Conservation (phyloP, 129 eudicot genomes). For the Dittrichia graveolens region DNA sequence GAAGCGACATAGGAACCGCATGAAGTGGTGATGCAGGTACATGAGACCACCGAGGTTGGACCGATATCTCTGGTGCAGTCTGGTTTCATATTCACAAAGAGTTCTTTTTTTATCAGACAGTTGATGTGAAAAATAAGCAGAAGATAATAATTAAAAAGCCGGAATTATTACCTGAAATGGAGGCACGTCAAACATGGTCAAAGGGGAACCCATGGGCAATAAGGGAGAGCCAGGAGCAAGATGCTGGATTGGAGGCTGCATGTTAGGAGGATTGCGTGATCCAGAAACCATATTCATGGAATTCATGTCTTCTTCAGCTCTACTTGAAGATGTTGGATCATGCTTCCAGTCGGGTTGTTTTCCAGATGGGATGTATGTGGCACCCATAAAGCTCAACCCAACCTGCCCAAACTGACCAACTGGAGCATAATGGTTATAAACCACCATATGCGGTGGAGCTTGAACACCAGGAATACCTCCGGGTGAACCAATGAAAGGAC, state of each 20-base stretch:
- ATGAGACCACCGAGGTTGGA: slow-evolving; percentile 71
- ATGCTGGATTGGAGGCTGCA: slow-evolving; percentile 63
- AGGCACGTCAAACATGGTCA: slow-evolving; percentile 85
- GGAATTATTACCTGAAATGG: slow-evolving; percentile 75
- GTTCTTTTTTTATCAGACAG: slow-evolving; percentile 6
- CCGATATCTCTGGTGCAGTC: slow-evolving; percentile 69
- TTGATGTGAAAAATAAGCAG: not conserved
- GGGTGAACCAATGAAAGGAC: slow-evolving; percentile 81
- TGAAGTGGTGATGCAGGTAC: slow-evolving; percentile 64
- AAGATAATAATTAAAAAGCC: not conserved
- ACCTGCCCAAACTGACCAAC: slow-evolving; percentile 97
- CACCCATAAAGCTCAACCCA: slow-evolving; percentile 96
- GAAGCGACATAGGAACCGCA: slow-evolving; percentile 50
- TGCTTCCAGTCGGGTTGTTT: slow-evolving; percentile 98
- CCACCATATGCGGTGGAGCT: slow-evolving; percentile 90
- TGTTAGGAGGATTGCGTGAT: slow-evolving; percentile 58
- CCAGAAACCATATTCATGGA: slow-evolving; percentile 57
- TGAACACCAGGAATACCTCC: slow-evolving; percentile 89
- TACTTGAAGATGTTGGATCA: slow-evolving; percentile 61
- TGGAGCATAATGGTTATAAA: slow-evolving; percentile 93
- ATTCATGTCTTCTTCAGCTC: slow-evolving; percentile 60
- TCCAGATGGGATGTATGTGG: slow-evolving; percentile 84
- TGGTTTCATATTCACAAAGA: slow-evolving; percentile 31
- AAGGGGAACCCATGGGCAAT: slow-evolving; percentile 76
- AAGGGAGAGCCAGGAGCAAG: slow-evolving; percentile 85